Evolutionary conservation across 495 filamentous ascomycete species (phyloP), one percentile per base, ranked within the genome.

Genomic region (Evansstolkia leycettana): DNA sequence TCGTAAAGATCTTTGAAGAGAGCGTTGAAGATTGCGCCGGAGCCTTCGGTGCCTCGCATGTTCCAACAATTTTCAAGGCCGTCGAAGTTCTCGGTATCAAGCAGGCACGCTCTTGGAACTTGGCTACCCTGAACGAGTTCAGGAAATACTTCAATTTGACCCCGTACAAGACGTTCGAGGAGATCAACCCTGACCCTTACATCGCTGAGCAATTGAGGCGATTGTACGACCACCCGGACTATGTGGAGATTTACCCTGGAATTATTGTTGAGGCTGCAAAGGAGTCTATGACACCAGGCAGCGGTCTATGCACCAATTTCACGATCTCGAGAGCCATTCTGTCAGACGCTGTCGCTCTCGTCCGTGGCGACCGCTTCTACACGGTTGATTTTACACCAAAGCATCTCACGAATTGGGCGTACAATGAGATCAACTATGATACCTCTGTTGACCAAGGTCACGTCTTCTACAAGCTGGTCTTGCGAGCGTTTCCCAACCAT

Each of bases 51-150:
- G 79, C 79, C 2, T 75, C 76, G 5, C 78, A 82, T 42, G 80
- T 92, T 0, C 87, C 87, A 0, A 57, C 62, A 9, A 66, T 82
- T 28, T 70, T 94, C 64, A 72, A 72, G 32, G 70, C 74, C 9
- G 67, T 93, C 11, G 87, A 94, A 50, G 80, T 89, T 28, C 67
- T 94, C 0, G 85, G 87, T 24, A 93, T 94, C 37, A 70, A 84
- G 43, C 84, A 92, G 43, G 78, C 80, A 2, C 76, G 87, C 7
- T 68, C 73, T 13, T 93, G 87, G 87, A 84, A 85, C 41, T 47
- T 87, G 15, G 80, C 80, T 1, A 79, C 82, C 2, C 60, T 94
- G 34, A 94, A 94, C 52, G 87, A 94, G 54, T 88, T 94, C 61
- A 67, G 87, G 24, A 67, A 75, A 42, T 84, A 82, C 62, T 89